phyloP scores from a whole-genome alignment of 1,284 basidiomycete species.

The Cystobasidium pallidum region DNA sequence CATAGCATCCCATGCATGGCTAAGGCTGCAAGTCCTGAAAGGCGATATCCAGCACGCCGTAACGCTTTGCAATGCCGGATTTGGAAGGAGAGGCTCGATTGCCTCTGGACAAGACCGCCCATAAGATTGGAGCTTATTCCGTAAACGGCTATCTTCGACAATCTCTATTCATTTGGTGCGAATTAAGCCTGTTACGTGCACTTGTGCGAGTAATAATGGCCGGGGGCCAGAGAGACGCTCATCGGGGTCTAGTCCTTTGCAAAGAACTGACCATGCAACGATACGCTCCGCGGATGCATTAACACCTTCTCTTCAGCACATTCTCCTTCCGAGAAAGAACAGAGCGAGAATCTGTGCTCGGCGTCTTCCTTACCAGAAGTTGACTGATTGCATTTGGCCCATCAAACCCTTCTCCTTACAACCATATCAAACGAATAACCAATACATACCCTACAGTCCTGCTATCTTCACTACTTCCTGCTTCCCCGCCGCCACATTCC shows the following conservation, averaged over 20 bases:
- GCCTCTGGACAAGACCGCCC: background rate
- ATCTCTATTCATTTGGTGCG: background rate
- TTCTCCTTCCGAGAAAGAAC: constrained; percentile 21
- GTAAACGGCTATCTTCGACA: background rate
- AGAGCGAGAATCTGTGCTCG: background rate
- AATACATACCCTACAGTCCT: background rate
- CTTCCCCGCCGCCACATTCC: constrained; percentile 15
- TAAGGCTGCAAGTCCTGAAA: background rate
- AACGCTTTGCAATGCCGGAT: constrained; percentile 6
- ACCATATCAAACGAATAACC: constrained; percentile 11
- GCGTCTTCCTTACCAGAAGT: background rate
- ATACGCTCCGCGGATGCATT: constrained; percentile 5
- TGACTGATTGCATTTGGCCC: constrained; percentile 3
- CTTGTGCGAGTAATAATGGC: background rate
- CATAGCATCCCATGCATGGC: background rate
- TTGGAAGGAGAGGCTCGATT: constrained; percentile 8
- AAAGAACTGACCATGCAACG: background rate
- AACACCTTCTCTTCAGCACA: background rate
- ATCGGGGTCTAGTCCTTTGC: background rate
- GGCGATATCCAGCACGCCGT: background rate
- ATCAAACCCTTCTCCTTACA: background rate
- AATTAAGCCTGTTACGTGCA: constrained; percentile 6
- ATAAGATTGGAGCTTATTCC: constrained; percentile 9
- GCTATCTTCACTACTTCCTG: background rate
- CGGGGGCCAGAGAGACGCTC: background rate